These are phyloP conservation scores for Saturnispora zaruensis DNA, from an alignment of 805 yeast genomes.

Conservation along the genomic window DNA sequence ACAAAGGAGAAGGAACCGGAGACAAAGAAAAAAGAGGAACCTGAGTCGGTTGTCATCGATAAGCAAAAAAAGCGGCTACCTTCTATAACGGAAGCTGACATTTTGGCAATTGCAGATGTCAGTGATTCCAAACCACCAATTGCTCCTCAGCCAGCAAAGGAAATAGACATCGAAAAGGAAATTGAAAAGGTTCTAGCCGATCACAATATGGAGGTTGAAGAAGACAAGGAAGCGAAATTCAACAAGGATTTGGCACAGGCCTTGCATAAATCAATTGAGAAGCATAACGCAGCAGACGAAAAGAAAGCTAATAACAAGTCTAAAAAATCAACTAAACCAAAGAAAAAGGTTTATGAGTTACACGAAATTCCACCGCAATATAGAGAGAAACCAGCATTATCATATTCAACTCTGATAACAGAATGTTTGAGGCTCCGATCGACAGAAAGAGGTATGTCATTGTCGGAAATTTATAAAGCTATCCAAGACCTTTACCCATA, in stretches of 20 bases:
- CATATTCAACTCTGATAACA: conserved; percentile 75
- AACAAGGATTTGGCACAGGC: conserved; percentile 19
- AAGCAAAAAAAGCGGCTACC: conserved; percentile 4
- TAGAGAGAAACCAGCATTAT: conserved; percentile 73
- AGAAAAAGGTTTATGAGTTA: conserved; percentile 57
- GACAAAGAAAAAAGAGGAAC: background rate
- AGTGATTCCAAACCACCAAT: background rate
- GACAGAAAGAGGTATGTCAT: conserved; percentile 64
- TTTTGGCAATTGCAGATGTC: background rate
- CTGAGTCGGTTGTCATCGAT: background rate
- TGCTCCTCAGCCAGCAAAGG: background rate
- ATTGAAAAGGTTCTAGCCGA: conserved; percentile 18
- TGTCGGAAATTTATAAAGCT: conserved; percentile 78
- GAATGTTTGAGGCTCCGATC: conserved; percentile 64
- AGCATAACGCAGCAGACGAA: conserved; percentile 12
- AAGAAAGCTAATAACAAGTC: conserved; percentile 18
- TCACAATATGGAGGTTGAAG: conserved; percentile 18
- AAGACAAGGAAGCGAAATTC: conserved; percentile 8
- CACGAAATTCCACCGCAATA: conserved; percentile 88
- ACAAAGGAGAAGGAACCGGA: background rate
- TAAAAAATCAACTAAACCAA: conserved; percentile 43
- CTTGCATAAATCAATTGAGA: conserved; percentile 7
- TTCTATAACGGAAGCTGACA: conserved; percentile 4
- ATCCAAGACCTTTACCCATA: conserved; percentile 86
- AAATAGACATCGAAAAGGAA: conserved; percentile 13